Evolutionary conservation across 208 protist genomes (phyloP), one percentile per base, ranked within the genome.

Genomic region (Sergeia podlipaevii): DNA sequence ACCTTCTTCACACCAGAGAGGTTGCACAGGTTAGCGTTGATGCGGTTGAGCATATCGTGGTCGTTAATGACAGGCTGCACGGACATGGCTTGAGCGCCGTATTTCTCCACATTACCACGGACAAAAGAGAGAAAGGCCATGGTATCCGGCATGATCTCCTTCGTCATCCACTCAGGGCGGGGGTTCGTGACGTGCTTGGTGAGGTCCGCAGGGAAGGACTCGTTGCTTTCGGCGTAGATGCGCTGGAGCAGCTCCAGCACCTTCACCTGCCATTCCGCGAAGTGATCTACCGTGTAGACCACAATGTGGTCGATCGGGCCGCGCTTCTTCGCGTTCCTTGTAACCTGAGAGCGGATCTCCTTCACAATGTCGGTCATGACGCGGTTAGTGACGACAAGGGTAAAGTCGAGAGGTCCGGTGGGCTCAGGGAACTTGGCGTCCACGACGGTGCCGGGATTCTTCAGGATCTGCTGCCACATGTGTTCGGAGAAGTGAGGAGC

Each of bases 401-500:
- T 51, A 66, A 89, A 91, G 53, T 95, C 77, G 8, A 94, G 74
- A 26, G 83, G 72, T 0, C 71, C 84, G 32, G 72, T 80, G 45
- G 67, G 67, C 47, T 63, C 57, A 21, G 85, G 89, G 58, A 89
- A 91, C 38, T 32, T 44, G 53, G 80, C 70, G 18, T 64, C 58
- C 20, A 94, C 64, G 20, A 93, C 77, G 43, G 65, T 83, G 32
- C 70, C 74, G 17, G 51, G 60, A 18, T 93, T 68, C 10, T 72
- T 55, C 4, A 98, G 70, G 11, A 98, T 41, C 20, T 80, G 65
- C 30, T 59, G 64, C 97, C 97, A 99, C 39, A 99, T 70, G 50
- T 99, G 68, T 67, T 99, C 98, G 38, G 83, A 63, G 29, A 89
- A 92, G 85, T 99, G 98, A 33, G 98, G 97, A 21, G 82, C 89